These are phyloP conservation scores for Apophysomyces ossiformis DNA, from an alignment of 371 early-diverging fungal genomes.

Conservation along the genomic window DNA sequence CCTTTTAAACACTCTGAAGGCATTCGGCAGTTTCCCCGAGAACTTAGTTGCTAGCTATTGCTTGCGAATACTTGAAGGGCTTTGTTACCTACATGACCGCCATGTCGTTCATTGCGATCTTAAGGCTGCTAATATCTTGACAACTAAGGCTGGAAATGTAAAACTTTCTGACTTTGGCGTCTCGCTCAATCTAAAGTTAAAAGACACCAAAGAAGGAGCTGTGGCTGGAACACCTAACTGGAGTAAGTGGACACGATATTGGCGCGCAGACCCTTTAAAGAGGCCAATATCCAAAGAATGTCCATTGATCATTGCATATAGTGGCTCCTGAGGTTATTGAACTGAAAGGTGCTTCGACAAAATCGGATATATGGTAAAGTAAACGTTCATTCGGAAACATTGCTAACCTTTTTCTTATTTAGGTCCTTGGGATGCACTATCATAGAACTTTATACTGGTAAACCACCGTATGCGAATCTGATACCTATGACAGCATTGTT, in stretches of 20 bases:
- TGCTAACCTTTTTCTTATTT: background rate
- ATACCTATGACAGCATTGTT: conserved; percentile 83
- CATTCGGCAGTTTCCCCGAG: conserved; percentile 91
- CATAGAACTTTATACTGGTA: conserved; percentile 82
- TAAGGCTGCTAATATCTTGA: conserved; percentile 93
- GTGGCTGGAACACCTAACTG: conserved; percentile 94
- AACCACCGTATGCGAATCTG: conserved; percentile 82
- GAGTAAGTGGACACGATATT: conserved; percentile 59
- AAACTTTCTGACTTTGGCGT: conserved; percentile 96
- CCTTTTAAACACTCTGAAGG: conserved; percentile 78
- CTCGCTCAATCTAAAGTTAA: conserved; percentile 71
- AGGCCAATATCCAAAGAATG: background rate
- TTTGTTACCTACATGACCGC: conserved; percentile 88
- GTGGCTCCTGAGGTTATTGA: conserved; percentile 95
- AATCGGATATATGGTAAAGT: conserved; percentile 83
- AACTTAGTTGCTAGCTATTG: conserved; percentile 85
- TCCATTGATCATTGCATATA: conserved; percentile 18
- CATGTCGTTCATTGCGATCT: conserved; percentile 92
- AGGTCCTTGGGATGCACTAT: conserved; percentile 86
- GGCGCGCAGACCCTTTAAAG: background rate
- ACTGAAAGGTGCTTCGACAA: conserved; percentile 74
- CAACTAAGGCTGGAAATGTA: conserved; percentile 88
- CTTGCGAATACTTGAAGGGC: conserved; percentile 83
- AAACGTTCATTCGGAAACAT: background rate
- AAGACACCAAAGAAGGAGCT: conserved; percentile 59